Percentiles rank a stretch among this genome's conserved stretches.
phyloP scores from a whole-genome alignment of 805 yeast genomes.

The Debaryomyces tyrocola region DNA sequence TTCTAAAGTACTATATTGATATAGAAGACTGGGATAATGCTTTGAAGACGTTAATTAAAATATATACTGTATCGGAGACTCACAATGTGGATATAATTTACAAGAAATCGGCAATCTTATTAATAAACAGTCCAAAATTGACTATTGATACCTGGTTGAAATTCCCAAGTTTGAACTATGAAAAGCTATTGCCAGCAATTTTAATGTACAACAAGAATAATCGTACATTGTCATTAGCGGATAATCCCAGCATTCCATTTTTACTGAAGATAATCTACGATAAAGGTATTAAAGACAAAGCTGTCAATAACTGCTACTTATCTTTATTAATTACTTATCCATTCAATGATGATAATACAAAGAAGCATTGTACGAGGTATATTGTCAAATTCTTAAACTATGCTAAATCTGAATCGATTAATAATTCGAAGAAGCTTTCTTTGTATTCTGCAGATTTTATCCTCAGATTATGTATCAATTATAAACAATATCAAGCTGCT shows the following conservation, averaged over 20 bases:
- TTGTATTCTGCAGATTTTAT: constrained; percentile 71
- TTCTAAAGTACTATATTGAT: constrained; percentile 67
- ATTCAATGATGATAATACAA: not conserved
- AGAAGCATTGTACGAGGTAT: constrained; percentile 20
- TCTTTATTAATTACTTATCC: constrained; percentile 59
- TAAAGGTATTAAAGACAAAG: constrained; percentile 39
- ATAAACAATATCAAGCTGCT: constrained; percentile 61
- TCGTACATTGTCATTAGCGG: constrained; percentile 36
- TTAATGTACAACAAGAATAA: constrained; percentile 60
- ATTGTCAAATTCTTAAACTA: constrained; percentile 30
- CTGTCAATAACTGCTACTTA: constrained; percentile 69
- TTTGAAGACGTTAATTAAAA: constrained; percentile 52
- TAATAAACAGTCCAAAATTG: constrained; percentile 64
- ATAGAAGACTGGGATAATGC: constrained; percentile 75
- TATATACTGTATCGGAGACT: constrained; percentile 14
- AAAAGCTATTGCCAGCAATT: constrained; percentile 72
- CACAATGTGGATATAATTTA: constrained; percentile 46
- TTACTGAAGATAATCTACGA: constrained; percentile 49
- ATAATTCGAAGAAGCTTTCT: constrained; percentile 8
- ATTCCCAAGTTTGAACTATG: constrained; percentile 52
- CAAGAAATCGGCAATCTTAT: constrained; percentile 64
- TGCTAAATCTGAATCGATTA: constrained; percentile 17
- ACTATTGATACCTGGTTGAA: constrained; percentile 83
- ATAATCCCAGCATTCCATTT: constrained; percentile 68
- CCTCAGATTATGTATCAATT: constrained; percentile 66